phyloP scores from a whole-genome alignment of 805 yeast species.

The Kurtzmaniella cleridarum region DNA sequence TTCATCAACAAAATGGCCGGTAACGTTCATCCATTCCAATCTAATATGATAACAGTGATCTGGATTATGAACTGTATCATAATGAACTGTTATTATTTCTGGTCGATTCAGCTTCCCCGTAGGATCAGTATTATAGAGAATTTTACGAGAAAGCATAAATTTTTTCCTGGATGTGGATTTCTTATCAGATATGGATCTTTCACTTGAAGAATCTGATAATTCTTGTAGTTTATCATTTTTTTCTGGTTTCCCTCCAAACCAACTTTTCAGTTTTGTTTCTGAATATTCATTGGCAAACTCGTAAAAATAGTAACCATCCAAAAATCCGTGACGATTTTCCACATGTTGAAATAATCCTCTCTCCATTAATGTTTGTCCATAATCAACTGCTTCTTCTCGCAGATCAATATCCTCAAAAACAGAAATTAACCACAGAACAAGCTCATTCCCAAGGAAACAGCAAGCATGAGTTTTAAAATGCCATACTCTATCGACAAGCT shows the following conservation, averaged over 20 bases:
- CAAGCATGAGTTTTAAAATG: slow-evolving; percentile 74
- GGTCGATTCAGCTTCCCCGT: slow-evolving; percentile 63
- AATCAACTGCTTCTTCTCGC: slow-evolving; percentile 76
- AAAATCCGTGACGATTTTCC: slow-evolving; percentile 71
- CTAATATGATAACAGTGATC: slow-evolving; percentile 90
- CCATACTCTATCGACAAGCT: slow-evolving; percentile 80
- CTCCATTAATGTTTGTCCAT: slow-evolving; percentile 74
- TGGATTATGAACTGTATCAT: slow-evolving; percentile 89
- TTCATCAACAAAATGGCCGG: slow-evolving; percentile 81
- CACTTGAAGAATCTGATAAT: slow-evolving; percentile 12
- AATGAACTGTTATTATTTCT: slow-evolving; percentile 77
- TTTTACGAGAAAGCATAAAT: slow-evolving; percentile 61
- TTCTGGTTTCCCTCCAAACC: slow-evolving; percentile 8
- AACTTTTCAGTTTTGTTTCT: background rate
- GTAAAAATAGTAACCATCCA: slow-evolving; percentile 93
- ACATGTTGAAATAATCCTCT: slow-evolving; percentile 75
- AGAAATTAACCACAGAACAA: slow-evolving; percentile 80
- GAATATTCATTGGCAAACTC: slow-evolving; percentile 53
- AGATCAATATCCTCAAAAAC: slow-evolving; percentile 74
- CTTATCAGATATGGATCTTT: slow-evolving; percentile 18
- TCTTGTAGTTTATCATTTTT: slow-evolving; percentile 2
- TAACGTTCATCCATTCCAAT: slow-evolving; percentile 88
- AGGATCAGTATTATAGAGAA: slow-evolving; percentile 74
- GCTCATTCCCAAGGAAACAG: slow-evolving; percentile 80
- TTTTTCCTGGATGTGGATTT: slow-evolving; percentile 18